phyloP scores from a whole-genome alignment of 1,284 basidiomycete species.

The Gymnopus androsaceus region DNA sequence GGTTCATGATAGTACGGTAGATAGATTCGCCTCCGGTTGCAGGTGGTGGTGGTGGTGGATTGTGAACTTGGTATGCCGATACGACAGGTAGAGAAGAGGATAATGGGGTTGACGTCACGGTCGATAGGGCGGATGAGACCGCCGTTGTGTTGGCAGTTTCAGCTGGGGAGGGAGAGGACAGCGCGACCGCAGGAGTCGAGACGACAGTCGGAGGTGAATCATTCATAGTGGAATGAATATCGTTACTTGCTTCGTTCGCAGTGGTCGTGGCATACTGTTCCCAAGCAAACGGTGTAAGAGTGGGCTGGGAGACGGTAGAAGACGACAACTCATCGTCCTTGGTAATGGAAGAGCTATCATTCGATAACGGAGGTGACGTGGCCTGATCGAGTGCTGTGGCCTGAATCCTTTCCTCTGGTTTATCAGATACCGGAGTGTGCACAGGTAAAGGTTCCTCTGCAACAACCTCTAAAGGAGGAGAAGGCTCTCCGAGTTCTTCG shows the following conservation, averaged over 20 bases:
- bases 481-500: slow-evolving; percentile 28
- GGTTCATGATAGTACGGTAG: slow-evolving; percentile 95
- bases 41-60: slow-evolving; percentile 28
- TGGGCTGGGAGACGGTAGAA: not conserved
- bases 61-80: slow-evolving; percentile 16
- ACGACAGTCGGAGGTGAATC: not conserved
- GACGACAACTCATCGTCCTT: not conserved
- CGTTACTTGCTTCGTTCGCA: not conserved
- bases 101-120: slow-evolving; percentile 1
- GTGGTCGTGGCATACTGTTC: not conserved
- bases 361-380: not conserved
- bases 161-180: not conserved
- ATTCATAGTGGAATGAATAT: slow-evolving; percentile 1
- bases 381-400: not conserved
- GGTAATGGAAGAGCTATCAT: not conserved
- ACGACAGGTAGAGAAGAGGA: not conserved
- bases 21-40: slow-evolving; percentile 85
- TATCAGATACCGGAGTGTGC: slow-evolving; percentile 5
- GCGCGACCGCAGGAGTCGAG: not conserved
- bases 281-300: not conserved
- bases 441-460: slow-evolving; percentile 17
- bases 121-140: not conserved
- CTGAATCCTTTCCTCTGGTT: not conserved
- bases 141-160: not conserved
- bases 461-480: slow-evolving; percentile 16